Percentiles rank a stretch among this genome's conserved stretches.
Evolutionary conservation across 768 basidiomycete genomes (phyloP).

Genomic region (Kwoniella mangroviensis): DNA sequence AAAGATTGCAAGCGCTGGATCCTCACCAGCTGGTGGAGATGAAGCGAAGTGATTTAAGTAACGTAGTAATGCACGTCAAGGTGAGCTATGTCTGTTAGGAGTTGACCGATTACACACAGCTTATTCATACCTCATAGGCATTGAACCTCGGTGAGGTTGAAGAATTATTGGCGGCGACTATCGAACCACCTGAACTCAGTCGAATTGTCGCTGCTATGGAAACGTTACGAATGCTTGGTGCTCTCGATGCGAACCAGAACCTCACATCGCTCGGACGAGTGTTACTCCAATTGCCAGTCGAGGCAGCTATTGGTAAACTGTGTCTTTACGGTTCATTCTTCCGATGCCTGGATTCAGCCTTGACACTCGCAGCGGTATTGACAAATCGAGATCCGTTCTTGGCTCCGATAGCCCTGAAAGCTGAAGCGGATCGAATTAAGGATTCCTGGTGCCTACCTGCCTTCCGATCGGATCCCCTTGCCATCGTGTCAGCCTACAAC

Average conservation of each 20-base stretch:
- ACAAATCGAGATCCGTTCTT: constrained; percentile 90
- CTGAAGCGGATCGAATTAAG: constrained; percentile 73
- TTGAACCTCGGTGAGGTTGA: constrained; percentile 86
- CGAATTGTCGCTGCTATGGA: constrained; percentile 80
- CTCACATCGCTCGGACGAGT: constrained; percentile 87
- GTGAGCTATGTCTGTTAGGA: constrained; percentile 35
- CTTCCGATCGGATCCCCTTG: constrained; percentile 82
- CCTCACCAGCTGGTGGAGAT: constrained; percentile 92
- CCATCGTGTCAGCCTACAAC: constrained; percentile 78
- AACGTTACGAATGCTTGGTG: constrained; percentile 81
- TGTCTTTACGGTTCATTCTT: constrained; percentile 90
- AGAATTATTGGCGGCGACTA: constrained; percentile 79
- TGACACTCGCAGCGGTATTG: constrained; percentile 89
- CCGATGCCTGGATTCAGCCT: constrained; percentile 75
- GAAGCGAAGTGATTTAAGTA: constrained; percentile 85
- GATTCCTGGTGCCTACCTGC: constrained; percentile 72
- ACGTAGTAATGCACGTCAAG: constrained; percentile 96
- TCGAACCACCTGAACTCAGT: constrained; percentile 81
- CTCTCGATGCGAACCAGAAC: constrained; percentile 72
- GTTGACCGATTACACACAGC: not conserved
- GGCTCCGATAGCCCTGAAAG: constrained; percentile 75
- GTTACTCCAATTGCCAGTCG: constrained; percentile 84
- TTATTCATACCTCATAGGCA: constrained; percentile 58
- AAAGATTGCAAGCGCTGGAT: constrained; percentile 67
- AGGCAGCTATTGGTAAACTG: constrained; percentile 85